Percentiles rank a stretch among this genome's conserved stretches.
phyloP scores from a whole-genome alignment of 2,329 filamentous ascomycete genomes.

The Cercospora sp. region DNA sequence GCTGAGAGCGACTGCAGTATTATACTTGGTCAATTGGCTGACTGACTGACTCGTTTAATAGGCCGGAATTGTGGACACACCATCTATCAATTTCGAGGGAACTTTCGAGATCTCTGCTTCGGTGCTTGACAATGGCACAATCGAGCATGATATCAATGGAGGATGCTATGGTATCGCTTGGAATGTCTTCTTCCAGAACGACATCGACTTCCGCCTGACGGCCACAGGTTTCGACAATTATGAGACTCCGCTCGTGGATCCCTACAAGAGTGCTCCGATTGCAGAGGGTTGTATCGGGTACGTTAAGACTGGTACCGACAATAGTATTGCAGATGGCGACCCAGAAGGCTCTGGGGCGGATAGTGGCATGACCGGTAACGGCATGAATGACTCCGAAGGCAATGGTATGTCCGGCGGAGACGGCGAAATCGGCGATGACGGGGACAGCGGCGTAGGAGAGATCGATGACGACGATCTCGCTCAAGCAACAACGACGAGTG shows the following conservation, averaged over 20 bases:
- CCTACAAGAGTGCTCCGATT: conserved; percentile 9
- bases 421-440: no score
- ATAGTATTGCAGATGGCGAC: no score
- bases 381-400: no score
- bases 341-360: no score
- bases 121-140: conserved; percentile 2
- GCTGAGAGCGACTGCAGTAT: background rate
- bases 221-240: conserved; percentile 1
- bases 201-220: background rate
- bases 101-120: conserved; percentile 15
- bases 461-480: no score
- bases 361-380: no score
- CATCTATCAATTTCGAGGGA: conserved; percentile 1
- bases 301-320: conserved; percentile 7
- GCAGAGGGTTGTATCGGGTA: conserved; percentile 20
- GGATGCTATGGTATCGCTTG: conserved; percentile 20
- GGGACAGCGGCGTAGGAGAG: no score
- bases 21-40: no score
- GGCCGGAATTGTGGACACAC: no score
- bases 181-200: conserved; percentile 17
- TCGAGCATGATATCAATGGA: conserved; percentile 13
- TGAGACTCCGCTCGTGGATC: background rate
- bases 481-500: no score
- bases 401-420: no score
- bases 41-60: no score